Evolutionary conservation across 169 alveolate species (phyloP), one percentile per base, ranked within the genome.

Genomic region (Babesia ovata): DNA sequence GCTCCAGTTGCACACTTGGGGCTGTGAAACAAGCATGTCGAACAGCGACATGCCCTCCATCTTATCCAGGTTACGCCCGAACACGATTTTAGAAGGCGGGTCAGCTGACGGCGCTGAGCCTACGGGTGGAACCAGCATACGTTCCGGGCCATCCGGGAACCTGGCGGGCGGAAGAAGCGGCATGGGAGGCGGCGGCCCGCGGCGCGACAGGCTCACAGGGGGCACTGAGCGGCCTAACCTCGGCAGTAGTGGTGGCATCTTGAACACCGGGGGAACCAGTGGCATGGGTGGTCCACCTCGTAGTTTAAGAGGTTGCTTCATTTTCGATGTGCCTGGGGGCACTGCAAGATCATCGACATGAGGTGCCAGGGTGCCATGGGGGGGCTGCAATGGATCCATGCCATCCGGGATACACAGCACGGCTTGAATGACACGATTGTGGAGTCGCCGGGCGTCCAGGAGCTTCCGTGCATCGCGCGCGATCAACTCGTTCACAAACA

Each of bases 371-470:
- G 33, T 26, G 16, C 13, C 42, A 2, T 19, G n/a, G 7, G 61
- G 61, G 0, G 13, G 61, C 39, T 22, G 57, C 44, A 11, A 19
- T 11, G 58, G 61, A n/a, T 52, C 53, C 21, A 28, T 1, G 24
- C 50, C 74, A 52, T 62, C 70, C 19, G 28, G 70, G 17, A 16
- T 63, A 59, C 81, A 36, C 24, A 36, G 69, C 16, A 83, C 60
- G 2, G 70, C 90, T 52, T 83, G 90, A 11, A 83, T 63, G 28
- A 58, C 67, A 70, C 90, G 85, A 66, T 83, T 83, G 49, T 66
- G 70, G n/a, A 83, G n/a, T 44, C 49, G 63, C 45, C 22, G 24
- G 9, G 19, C 14, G 59, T 83, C 90, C 36, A 83, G 61, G 36
- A 26, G n/a, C 26, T 19, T 13, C 72, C 73, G 70, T 21, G 90